Conservation (phyloP, 2,329 filamentous ascomycete species). For the Waltergamsia citrina region DNA sequence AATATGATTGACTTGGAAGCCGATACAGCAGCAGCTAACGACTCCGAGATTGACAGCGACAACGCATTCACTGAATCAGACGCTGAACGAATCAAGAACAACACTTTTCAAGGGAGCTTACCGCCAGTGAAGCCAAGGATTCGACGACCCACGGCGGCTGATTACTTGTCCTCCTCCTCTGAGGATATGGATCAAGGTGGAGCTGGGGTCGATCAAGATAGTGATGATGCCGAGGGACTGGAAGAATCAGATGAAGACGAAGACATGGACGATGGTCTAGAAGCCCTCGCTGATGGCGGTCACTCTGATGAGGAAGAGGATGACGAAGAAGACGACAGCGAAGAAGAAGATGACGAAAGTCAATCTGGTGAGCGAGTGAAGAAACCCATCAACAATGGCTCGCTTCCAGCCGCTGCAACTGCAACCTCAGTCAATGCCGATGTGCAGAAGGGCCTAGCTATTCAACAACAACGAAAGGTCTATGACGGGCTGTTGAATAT, state of each 20-base stretch:
- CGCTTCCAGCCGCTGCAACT: background rate
- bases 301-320: conserved; percentile 26
- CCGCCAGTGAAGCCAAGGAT: conserved; percentile 28
- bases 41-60: conserved; percentile 56
- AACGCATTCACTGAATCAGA: conserved; percentile 76
- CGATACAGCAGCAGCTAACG: conserved; percentile 37
- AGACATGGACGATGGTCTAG: conserved; percentile 18
- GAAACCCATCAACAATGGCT: background rate
- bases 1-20: conserved; percentile 43
- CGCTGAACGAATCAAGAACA: conserved; percentile 70
- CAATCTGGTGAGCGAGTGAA: too few species aligned
- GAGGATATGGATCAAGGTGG: conserved; percentile 28
- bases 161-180: conserved; percentile 44
- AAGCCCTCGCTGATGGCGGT: conserved; percentile 20
- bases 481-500: conserved; percentile 87
- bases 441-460: conserved; percentile 73
- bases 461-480: conserved; percentile 74
- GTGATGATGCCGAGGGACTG: conserved; percentile 21
- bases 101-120: conserved; percentile 52
- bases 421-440: conserved; percentile 10
- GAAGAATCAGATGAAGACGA: conserved; percentile 22
- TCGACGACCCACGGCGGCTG: conserved; percentile 40
- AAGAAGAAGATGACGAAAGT: conserved; percentile 20
- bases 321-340: conserved; percentile 23
- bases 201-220: too few species aligned